These are phyloP conservation scores for Backusella australiensis DNA, from an alignment of 192 early-diverging fungal genomes.

Conservation along the genomic window DNA sequence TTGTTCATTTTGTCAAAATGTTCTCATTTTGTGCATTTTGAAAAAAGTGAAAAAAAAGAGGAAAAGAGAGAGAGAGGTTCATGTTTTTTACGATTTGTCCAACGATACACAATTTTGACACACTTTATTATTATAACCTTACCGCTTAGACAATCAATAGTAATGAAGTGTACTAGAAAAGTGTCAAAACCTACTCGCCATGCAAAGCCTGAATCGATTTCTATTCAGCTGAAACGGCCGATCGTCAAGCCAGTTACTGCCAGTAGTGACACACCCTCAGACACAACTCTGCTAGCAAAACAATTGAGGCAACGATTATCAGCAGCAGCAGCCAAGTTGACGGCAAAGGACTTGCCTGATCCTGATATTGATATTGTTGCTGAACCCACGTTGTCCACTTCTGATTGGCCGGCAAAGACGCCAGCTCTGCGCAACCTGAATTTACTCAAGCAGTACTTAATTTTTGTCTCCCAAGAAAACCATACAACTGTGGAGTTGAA, in stretches of 20 bases:
- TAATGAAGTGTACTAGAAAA: slow-evolving; percentile 4
- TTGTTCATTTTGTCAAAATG: background rate
- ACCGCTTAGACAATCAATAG: background rate
- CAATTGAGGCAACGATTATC: slow-evolving; percentile 5
- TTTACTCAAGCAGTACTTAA: slow-evolving; percentile 21
- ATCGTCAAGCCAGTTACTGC: background rate
- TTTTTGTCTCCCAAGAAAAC: slow-evolving; percentile 15
- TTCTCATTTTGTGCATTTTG: background rate
- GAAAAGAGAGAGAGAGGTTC: background rate
- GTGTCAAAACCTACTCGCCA: background rate
- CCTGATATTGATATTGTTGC: background rate
- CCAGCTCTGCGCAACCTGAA: slow-evolving; percentile 14
- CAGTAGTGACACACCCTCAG: background rate
- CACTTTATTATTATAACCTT: background rate
- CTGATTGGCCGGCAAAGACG: slow-evolving; percentile 18
- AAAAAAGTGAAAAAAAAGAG: background rate
- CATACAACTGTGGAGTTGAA: background rate
- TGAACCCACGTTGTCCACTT: slow-evolving; percentile 5
- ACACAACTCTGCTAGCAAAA: background rate
- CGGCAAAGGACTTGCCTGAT: background rate
- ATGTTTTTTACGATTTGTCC: slow-evolving; percentile 14
- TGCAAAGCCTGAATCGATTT: slow-evolving; percentile 6
- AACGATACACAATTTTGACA: slow-evolving; percentile 27
- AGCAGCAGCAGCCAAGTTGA: background rate
- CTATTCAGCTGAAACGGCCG: background rate